A percentile compares a stretch with the other conserved stretches of the same genome.
Conservation (phyloP, 805 yeast genomes). For the Huiozyma sinensis region DNA sequence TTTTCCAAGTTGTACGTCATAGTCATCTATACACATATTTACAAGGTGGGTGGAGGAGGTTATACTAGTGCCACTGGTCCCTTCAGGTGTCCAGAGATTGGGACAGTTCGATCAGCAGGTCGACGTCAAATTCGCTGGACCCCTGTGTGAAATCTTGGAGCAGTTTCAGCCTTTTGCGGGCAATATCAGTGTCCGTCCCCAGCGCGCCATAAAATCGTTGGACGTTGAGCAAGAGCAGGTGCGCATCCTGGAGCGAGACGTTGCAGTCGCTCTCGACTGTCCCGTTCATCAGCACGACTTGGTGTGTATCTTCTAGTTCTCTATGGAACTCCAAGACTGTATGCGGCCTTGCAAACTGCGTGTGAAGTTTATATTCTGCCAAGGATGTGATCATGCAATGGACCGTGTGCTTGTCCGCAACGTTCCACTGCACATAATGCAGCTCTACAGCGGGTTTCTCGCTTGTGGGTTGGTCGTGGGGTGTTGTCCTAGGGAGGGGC, state of each 20-base stretch:
- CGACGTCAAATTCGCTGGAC: constrained; percentile 51
- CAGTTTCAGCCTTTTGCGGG: constrained; percentile 42
- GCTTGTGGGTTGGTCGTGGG: constrained; percentile 31
- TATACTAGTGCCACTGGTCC: neutral
- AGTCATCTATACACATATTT: neutral
- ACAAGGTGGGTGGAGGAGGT: neutral
- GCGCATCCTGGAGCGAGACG: constrained; percentile 65
- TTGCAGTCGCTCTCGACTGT: constrained; percentile 61
- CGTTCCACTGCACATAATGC: constrained; percentile 90
- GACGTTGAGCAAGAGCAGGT: constrained; percentile 58
- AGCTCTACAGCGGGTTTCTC: constrained; percentile 51
- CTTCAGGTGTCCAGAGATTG: constrained; percentile 48
- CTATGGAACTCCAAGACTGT: constrained; percentile 82
- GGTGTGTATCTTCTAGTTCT: constrained; percentile 52
- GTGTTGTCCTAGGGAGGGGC: constrained; percentile 63
- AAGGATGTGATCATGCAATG: constrained; percentile 87
- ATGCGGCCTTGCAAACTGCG: constrained; percentile 90
- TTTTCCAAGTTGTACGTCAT: neutral
- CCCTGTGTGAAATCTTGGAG: constrained; percentile 65
- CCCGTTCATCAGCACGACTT: constrained; percentile 76
- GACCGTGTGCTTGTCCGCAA: constrained; percentile 70
- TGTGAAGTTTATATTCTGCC: constrained; percentile 83
- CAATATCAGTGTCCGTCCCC: constrained; percentile 33
- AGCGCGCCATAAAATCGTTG: constrained; percentile 78
- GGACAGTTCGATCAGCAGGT: constrained; percentile 58